Conservation (phyloP, 2,329 filamentous ascomycete genomes). For the Aspergillus sp. region DNA sequence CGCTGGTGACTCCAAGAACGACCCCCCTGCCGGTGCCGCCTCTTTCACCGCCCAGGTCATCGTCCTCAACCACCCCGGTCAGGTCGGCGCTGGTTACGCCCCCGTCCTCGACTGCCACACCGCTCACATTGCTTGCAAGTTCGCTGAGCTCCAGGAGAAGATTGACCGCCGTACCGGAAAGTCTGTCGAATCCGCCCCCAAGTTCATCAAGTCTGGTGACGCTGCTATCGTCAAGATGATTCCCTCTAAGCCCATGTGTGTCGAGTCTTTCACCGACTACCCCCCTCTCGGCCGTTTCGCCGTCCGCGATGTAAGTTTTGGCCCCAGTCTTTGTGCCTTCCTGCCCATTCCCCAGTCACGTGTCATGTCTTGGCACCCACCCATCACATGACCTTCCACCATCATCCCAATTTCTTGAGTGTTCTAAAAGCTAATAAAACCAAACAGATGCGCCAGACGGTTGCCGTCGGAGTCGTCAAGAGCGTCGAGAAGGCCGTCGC, state of each 20-base stretch:
- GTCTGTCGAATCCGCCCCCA: slow-evolving; percentile 84
- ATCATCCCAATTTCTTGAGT: too few species aligned
- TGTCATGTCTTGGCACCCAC: background rate
- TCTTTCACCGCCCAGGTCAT: slow-evolving; percentile 99
- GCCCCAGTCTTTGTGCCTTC: background rate
- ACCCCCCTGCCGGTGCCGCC: slow-evolving; percentile 83
- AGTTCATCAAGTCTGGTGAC: slow-evolving; percentile 99
- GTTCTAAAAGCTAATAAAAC: too few species aligned
- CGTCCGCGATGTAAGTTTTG: slow-evolving; percentile 79
- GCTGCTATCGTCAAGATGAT: slow-evolving; percentile 99
- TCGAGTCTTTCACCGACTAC: slow-evolving; percentile 99
- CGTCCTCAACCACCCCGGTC: slow-evolving; percentile 99
- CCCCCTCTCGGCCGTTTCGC: slow-evolving; percentile 99
- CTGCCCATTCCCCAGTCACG: background rate
- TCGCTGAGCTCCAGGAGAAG: slow-evolving; percentile 98
- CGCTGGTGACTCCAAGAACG: slow-evolving; percentile 99
- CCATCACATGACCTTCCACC: too few species aligned
- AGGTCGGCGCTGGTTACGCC: slow-evolving; percentile 98
- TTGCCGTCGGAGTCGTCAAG: slow-evolving; percentile 55
- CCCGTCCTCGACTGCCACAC: slow-evolving; percentile 99
- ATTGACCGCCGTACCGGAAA: slow-evolving; percentile 99
- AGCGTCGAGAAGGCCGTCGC: slow-evolving; percentile 66
- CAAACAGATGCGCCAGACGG: background rate
- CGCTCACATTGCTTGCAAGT: slow-evolving; percentile 99
- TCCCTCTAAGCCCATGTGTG: slow-evolving; percentile 99